Conservation (phyloP, 306 rosid genomes). For the Betula pendula region DNA sequence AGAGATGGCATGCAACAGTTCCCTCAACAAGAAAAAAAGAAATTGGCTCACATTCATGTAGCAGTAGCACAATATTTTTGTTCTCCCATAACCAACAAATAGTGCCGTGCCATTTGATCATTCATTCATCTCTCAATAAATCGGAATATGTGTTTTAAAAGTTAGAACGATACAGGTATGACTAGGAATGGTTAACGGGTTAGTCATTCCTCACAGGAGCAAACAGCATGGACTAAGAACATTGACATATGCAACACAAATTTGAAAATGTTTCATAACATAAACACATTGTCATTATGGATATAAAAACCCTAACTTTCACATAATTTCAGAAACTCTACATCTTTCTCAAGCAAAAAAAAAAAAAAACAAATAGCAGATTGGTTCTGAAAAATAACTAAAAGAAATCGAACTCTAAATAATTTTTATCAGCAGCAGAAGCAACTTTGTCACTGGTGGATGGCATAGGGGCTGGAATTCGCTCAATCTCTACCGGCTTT, state of each 20-base stretch:
- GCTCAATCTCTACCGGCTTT: slow-evolving; percentile 45
- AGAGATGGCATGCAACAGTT: no score
- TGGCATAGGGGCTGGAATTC: slow-evolving; percentile 34
- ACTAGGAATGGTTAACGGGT: neutral
- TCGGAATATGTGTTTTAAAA: no score
- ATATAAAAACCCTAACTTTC: slow-evolving; percentile 14
- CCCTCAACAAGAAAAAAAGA: no score
- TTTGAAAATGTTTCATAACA: slow-evolving; percentile 29
- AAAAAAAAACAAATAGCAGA: slow-evolving; percentile 13
- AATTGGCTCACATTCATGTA: neutral
- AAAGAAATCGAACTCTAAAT: slow-evolving; percentile 59
- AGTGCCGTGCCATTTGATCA: no score
- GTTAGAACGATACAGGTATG: neutral
- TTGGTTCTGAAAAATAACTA: slow-evolving; percentile 31
- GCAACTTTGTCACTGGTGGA: slow-evolving; percentile 32
- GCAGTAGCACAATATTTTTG: neutral
- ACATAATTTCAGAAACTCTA: slow-evolving; percentile 33
- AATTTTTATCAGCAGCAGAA: slow-evolving; percentile 41
- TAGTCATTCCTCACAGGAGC: neutral
- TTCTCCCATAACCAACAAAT: no score
- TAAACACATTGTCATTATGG: slow-evolving; percentile 30
- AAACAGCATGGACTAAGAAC: slow-evolving; percentile 15
- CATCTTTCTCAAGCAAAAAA: slow-evolving; percentile 35
- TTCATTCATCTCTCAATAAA: no score
- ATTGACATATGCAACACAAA: slow-evolving; percentile 31